Base-by-base conservation (phyloP, 2,329 filamentous ascomycete genomes). In the Microdochium nivale region DNA sequence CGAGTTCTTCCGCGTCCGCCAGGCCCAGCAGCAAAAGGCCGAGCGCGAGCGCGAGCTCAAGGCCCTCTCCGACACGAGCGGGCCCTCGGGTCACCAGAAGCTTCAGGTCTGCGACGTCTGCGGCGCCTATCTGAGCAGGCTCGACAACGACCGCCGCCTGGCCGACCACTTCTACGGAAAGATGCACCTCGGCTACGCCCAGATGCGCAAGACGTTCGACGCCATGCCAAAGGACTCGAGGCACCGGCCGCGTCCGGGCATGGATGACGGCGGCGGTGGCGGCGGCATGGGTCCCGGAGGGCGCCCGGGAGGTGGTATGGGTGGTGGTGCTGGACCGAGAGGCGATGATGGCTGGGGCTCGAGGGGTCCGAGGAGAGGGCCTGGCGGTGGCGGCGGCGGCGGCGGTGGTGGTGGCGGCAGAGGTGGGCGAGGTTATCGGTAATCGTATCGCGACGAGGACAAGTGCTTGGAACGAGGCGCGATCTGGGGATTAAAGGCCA, bases 141-240 rank as follows among this genome's bases (percentile, higher is more conserved):
- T 99, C 30, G 94, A 99, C 66, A 99, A 99, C 65, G 94, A 99
- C 67, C 81, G 94, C 33, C 80, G 94, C 27, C 69, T 99, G 64
- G 94, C 94, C 21, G 94, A 99, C 66, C 94, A 99, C 68, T 99
- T 99, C 67, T 97, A 96, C 69, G 94, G 94, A 23, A 99, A 99
- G 77, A 99, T 99, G 94, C 94, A 99, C 65, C 73, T 99, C 52
- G 94, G 94, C 0, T 99, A 97, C 67, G 94, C 94, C 16, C 89
- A 96, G 71, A 99, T 99, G 94, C 83, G 94, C 61, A 95, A 94
- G 77, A 94, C 90, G 2, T 90, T 83, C 62, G 90, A 96, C 52
- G 75, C 80, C n/a, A 83, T 99, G 56, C 86, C 86, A 49, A 90
- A 90, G 69, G 90, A 96, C 65, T 77, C 96, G 69, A 88, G 90